Conservation (phyloP, 1,284 basidiomycete genomes). For the Cutaneotrichosporon sp. region DNA sequence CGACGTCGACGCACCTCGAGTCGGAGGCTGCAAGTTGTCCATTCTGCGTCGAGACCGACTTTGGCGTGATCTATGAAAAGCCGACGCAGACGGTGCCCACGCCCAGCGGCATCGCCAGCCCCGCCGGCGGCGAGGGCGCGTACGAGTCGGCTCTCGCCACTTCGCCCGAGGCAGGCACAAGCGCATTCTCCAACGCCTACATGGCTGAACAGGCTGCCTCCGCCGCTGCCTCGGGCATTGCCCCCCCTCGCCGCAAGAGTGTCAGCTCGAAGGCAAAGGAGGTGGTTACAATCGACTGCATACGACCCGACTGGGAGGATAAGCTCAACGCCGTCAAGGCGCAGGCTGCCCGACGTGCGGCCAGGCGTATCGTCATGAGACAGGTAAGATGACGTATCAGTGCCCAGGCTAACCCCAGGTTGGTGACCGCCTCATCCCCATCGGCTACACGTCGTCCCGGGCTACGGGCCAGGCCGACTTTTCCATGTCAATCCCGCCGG, state of each 20-base stretch:
- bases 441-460: slow-evolving; percentile 70
- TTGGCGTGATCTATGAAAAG: slow-evolving; percentile 84
- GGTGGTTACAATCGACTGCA: slow-evolving; percentile 87
- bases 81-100: slow-evolving; percentile 49
- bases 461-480: slow-evolving; percentile 45
- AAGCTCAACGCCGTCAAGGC: slow-evolving; percentile 85
- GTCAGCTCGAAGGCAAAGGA: slow-evolving; percentile 54
- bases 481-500: slow-evolving; percentile 34
- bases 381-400: slow-evolving; percentile 50
- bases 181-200: slow-evolving; percentile 25
- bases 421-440: slow-evolving; percentile 91
- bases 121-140: not conserved
- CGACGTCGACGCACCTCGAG: slow-evolving; percentile 80
- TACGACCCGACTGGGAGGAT: slow-evolving; percentile 90
- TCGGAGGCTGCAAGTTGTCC: slow-evolving; percentile 94
- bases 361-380: slow-evolving; percentile 94
- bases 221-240: slow-evolving; percentile 26
- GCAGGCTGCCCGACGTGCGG: slow-evolving; percentile 80
- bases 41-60: slow-evolving; percentile 94
- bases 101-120: slow-evolving; percentile 6
- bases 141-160: slow-evolving; percentile 30
- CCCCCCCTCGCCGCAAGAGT: slow-evolving; percentile 44
- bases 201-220: slow-evolving; percentile 1
- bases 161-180: slow-evolving; percentile 59
- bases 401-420: slow-evolving; percentile 50